Percentiles rank a stretch among this genome's conserved stretches.
These are phyloP conservation scores for Lavandula angustifolia DNA, from an alignment of 257 asterid genomes.

Conservation along the genomic window DNA sequence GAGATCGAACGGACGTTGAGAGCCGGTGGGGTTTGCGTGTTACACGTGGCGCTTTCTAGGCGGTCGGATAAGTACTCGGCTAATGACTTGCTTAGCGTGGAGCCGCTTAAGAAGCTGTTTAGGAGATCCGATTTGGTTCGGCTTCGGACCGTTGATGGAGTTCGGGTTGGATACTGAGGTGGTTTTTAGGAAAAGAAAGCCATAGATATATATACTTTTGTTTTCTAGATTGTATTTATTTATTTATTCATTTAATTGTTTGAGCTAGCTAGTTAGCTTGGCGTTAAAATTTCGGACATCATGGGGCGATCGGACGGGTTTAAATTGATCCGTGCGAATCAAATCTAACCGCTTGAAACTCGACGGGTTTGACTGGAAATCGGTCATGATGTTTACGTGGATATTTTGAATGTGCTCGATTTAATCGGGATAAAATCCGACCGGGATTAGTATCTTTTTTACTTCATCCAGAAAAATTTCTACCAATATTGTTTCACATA, in stretches of 20 bases:
- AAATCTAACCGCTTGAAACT: no score
- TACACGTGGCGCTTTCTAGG: slow-evolving; percentile 60
- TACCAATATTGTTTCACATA: no score
- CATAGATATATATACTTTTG: background rate
- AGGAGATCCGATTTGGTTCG: slow-evolving; percentile 50
- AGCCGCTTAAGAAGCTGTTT: slow-evolving; percentile 67
- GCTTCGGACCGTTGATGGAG: slow-evolving; percentile 58
- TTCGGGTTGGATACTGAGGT: slow-evolving; percentile 81
- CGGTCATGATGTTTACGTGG: no score
- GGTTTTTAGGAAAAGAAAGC: slow-evolving; percentile 48
- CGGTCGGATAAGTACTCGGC: slow-evolving; percentile 76
- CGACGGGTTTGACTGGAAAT: no score
- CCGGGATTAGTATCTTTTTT: no score
- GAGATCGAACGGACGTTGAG: slow-evolving; percentile 80
- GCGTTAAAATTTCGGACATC: no score
- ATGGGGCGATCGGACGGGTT: no score
- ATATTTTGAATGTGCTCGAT: no score
- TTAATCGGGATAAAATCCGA: no score
- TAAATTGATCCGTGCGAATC: no score
- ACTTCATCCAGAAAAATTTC: no score
- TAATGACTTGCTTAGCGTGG: slow-evolving; percentile 64
- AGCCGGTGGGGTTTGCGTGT: slow-evolving; percentile 59
- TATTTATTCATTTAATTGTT: background rate
- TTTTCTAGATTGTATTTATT: background rate
- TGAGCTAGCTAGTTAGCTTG: no score